phyloP scores from a whole-genome alignment of 2,329 filamentous ascomycete genomes.

The Sarocladiaceae sp. region DNA sequence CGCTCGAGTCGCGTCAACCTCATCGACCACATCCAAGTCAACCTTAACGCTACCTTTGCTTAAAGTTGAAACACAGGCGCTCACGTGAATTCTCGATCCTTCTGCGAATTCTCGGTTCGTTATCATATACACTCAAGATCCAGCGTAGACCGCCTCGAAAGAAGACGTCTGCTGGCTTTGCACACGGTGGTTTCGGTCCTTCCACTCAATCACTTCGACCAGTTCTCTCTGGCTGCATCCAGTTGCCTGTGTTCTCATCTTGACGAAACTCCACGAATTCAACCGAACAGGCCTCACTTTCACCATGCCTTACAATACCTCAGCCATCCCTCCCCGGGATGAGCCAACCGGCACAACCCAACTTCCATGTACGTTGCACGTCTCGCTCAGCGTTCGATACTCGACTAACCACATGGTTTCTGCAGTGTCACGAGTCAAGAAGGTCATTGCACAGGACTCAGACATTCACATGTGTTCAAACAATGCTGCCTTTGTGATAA shows the following conservation, averaged over 20 bases:
- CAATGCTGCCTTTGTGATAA: conserved; percentile 91
- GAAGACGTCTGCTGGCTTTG: too few species aligned
- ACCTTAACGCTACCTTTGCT: too few species aligned
- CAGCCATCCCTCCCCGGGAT: conserved; percentile 72
- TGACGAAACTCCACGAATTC: neutral
- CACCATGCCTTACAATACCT: conserved; percentile 85
- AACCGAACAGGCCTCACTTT: neutral
- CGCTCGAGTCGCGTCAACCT: conserved; percentile 4
- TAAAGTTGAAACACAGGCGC: too few species aligned
- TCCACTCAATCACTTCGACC: neutral
- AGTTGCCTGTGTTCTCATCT: neutral
- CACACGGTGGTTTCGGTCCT: too few species aligned
- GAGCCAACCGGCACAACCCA: conserved; percentile 82
- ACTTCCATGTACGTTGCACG: conserved; percentile 67
- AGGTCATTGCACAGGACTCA: conserved; percentile 85
- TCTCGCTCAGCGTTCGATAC: neutral
- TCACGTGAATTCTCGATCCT: too few species aligned
- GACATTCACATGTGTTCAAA: conserved; percentile 85
- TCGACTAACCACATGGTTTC: too few species aligned
- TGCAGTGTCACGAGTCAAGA: conserved; percentile 88
- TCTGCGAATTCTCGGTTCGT: too few species aligned
- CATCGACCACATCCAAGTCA: neutral
- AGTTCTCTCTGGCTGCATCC: neutral
- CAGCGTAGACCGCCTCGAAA: too few species aligned
- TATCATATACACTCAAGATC: too few species aligned